phyloP scores from a whole-genome alignment of 2,329 filamentous ascomycete species.

The Stenocarpella maydis region DNA sequence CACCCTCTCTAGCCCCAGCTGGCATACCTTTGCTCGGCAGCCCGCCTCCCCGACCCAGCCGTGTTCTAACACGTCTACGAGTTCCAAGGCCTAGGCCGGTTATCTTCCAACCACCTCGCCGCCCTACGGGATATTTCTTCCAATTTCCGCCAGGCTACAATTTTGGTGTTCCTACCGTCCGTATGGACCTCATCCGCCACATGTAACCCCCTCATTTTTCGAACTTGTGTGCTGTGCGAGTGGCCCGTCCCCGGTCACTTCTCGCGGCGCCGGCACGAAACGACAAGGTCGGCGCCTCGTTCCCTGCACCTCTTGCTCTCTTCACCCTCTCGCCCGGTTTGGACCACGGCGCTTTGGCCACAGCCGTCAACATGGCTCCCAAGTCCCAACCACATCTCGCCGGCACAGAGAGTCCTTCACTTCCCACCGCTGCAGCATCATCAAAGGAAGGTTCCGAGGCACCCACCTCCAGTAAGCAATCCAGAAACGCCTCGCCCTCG shows the following conservation, averaged over 20 bases:
- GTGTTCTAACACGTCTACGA: background rate
- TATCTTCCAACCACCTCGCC: background rate
- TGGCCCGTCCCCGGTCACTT: conserved; percentile 12
- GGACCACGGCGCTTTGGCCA: conserved; percentile 27
- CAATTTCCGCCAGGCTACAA: background rate
- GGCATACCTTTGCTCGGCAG: conserved; percentile 5
- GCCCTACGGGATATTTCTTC: background rate
- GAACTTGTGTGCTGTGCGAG: conserved; percentile 18
- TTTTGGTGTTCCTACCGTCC: conserved; percentile 26
- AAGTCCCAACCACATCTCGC: conserved; percentile 45
- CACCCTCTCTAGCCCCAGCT: background rate
- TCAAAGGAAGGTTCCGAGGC: conserved; percentile 42
- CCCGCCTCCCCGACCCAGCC: background rate
- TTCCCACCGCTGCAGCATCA: conserved; percentile 39
- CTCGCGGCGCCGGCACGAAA: conserved; percentile 35
- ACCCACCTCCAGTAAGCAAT: conserved; percentile 40
- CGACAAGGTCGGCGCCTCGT: conserved; percentile 34
- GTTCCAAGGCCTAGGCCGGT: background rate
- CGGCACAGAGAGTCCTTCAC: conserved; percentile 41
- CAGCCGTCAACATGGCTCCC: conserved; percentile 46
- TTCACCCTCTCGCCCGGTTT: background rate
- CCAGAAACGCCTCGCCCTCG: conserved; percentile 38
- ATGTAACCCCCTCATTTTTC: conserved; percentile 25
- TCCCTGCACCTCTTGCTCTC: background rate
- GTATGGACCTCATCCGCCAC: conserved; percentile 31